Evolutionary conservation across 164 flowering plant genomes (phyloP).

Genomic region (Nymphaea colorata): DNA sequence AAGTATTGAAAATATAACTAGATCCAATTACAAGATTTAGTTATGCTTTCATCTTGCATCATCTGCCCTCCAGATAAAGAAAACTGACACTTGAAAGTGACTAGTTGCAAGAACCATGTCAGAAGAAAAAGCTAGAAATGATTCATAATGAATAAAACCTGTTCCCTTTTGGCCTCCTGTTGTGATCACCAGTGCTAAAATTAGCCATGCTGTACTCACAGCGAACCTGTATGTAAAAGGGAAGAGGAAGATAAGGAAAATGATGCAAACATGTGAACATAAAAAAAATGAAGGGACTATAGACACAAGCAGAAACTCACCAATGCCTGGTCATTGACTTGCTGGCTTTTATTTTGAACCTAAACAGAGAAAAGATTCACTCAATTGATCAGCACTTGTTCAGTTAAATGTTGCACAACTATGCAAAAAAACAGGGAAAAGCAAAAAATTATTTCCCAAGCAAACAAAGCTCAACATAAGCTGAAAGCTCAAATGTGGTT

Average conservation of each 20-base stretch:
- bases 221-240: conserved; percentile 42
- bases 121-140: not conserved
- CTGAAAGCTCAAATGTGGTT: no score
- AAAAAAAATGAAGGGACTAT: not conserved
- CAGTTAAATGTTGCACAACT: no score
- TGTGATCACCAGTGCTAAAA: conserved; percentile 93
- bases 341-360: conserved; percentile 87
- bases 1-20: no score
- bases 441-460: no score
- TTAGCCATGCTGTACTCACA: conserved; percentile 98
- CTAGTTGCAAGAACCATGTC: no score
- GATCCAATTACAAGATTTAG: no score
- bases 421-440: no score
- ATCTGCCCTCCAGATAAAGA: no score
- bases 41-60: no score
- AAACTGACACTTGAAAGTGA: no score
- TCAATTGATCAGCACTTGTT: no score
- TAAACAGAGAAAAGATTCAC: conserved; percentile 14
- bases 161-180: conserved; percentile 87
- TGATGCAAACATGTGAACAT: not conserved
- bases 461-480: no score
- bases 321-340: conserved; percentile 71
- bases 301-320: conserved; percentile 21
- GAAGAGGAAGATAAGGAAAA: not conserved
- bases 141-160: conserved; percentile 29